Conservation (phyloP, 2,329 filamentous ascomycete species). For the Clonostachys rhizophaga region DNA sequence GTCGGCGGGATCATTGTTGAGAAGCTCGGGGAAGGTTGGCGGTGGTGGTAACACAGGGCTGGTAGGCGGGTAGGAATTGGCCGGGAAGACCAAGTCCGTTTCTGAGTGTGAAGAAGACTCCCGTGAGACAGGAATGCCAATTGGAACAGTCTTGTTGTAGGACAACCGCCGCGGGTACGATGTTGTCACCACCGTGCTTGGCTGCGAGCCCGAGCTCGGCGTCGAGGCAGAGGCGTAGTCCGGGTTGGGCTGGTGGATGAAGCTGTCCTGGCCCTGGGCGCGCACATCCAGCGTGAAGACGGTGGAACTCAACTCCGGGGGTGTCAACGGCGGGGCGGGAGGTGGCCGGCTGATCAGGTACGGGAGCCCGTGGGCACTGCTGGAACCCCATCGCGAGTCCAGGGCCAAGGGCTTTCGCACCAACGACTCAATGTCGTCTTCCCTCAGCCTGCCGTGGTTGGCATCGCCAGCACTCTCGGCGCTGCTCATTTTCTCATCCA, state of each 20-base stretch:
- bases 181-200: slow-evolving; percentile 9
- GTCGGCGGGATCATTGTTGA: slow-evolving; percentile 6
- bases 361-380: slow-evolving; percentile 7
- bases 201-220: slow-evolving; percentile 9
- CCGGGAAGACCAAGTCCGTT: slow-evolving; percentile 27
- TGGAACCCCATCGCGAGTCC: no score
- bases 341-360: slow-evolving; percentile 29
- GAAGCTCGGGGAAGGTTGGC: slow-evolving; percentile 9
- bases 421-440: neutral
- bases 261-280: slow-evolving; percentile 17
- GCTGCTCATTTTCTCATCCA: neutral
- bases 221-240: slow-evolving; percentile 30
- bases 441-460: neutral
- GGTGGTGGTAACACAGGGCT: slow-evolving; percentile 43
- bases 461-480: neutral
- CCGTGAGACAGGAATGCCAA: slow-evolving; percentile 20
- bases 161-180: slow-evolving; percentile 31
- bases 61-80: slow-evolving; percentile 44
- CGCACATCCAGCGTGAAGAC: slow-evolving; percentile 29
- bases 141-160: slow-evolving; percentile 33
- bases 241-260: slow-evolving; percentile 44
- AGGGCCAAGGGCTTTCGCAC: neutral
- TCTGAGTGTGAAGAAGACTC: slow-evolving; percentile 7
- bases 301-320: slow-evolving; percentile 35
- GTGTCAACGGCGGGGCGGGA: slow-evolving; percentile 43